phyloP scores from a whole-genome alignment of 441 rosid genomes.

The Euphorbia corollata region DNA sequence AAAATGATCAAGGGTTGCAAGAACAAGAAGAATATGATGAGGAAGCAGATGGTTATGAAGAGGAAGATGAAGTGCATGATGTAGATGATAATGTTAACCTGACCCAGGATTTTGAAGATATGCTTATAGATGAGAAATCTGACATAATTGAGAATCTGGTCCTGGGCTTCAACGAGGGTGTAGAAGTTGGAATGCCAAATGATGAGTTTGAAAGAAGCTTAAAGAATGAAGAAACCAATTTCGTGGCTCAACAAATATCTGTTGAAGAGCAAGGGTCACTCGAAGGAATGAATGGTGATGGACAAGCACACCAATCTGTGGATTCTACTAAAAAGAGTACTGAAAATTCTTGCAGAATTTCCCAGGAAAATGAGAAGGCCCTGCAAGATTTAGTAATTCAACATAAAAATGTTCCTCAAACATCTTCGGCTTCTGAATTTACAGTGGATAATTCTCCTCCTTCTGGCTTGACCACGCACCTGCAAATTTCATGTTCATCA shows the following conservation, averaged over 20 bases:
- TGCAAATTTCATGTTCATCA: slow-evolving; percentile 32
- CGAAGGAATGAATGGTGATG: slow-evolving; percentile 32
- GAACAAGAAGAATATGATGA: slow-evolving; percentile 96
- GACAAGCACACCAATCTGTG: slow-evolving; percentile 30
- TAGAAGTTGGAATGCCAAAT: slow-evolving; percentile 72
- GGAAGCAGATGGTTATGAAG: slow-evolving; percentile 79
- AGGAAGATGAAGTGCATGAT: slow-evolving; percentile 71
- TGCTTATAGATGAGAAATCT: slow-evolving; percentile 55
- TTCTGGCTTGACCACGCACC: slow-evolving; percentile 33
- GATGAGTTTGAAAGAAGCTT: slow-evolving; percentile 66
- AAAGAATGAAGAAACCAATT: slow-evolving; percentile 37
- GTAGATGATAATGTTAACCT: slow-evolving; percentile 54
- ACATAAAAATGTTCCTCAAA: slow-evolving; percentile 30
- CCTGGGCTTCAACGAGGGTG: slow-evolving; percentile 81
- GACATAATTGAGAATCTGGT: slow-evolving; percentile 52
- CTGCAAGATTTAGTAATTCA: slow-evolving; percentile 44
- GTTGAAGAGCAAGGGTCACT: slow-evolving; percentile 38
- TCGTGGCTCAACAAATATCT: slow-evolving; percentile 37
- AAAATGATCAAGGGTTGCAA: slow-evolving; percentile 53
- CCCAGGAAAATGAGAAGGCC: slow-evolving; percentile 50
- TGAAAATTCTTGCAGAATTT: slow-evolving; percentile 40
- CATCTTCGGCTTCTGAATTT: slow-evolving; percentile 31
- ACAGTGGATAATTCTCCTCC: slow-evolving; percentile 33
- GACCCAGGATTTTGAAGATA: slow-evolving; percentile 47
- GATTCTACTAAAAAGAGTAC: slow-evolving; percentile 30